Evolutionary conservation across 805 yeast genomes (phyloP), one percentile per base, ranked within the genome.

Genomic region (Candida ortonii): DNA sequence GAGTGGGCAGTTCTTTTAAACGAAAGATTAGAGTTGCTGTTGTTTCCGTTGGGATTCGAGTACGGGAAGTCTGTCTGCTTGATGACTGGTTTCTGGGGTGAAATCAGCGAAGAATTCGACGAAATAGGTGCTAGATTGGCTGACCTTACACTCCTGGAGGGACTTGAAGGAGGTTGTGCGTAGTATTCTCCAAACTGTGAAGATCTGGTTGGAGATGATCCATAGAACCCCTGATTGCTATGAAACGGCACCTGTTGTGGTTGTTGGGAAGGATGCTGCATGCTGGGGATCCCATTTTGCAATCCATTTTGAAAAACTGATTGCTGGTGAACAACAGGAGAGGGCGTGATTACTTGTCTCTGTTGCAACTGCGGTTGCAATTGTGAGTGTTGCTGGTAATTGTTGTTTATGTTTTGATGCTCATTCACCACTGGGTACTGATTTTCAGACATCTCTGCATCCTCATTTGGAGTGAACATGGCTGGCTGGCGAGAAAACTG

Each of bases 81-180:
- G 20, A 39, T 9, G 6, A 27, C 37, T 10, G 42, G 39, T 25
- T 48, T 50, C 27, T 52, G 54, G 12, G 59, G 57, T 7, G 61
- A 56, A 8, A 44, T 41, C 22, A 52, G 23, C 12, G 61, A 54
- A 5, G 61, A 47, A 27, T 52, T 50, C 6, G 60, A 52, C 15
- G 54, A 46, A n/a, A 56, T 52, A 6, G 61, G 57, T 6, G 54
- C 55, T 27, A 58, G 38, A 31, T 52, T 52, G 13, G 46, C 44
- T 9, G 61, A 55, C 24, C 60, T 47, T 3, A 61, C 35, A 34
- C 64, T 59, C 31, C 57, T 44, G 7, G 64, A 54, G 5, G 65
- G 65, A 47, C 62, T 55, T 10, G 55, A 46, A 7, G 64, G 62
- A 6, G 59, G 60, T 41, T 56, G 62, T 2, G 55, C 47, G 30